Base-by-base conservation (phyloP, 768 basidiomycete species). In the Tremella yokohamensis region DNA sequence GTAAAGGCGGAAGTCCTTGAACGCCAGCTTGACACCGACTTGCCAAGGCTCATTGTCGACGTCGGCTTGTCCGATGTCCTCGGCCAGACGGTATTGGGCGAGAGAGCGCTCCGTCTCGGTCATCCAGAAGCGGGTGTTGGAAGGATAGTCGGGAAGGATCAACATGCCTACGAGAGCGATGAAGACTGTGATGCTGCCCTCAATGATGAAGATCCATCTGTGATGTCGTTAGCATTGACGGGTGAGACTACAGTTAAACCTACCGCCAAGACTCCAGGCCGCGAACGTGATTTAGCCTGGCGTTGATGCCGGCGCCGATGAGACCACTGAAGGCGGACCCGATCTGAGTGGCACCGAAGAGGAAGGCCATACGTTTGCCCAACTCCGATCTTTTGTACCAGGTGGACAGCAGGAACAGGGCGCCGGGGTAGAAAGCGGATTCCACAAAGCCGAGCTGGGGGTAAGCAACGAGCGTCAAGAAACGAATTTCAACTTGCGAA, bases 101-200 rank as follows among this genome's bases (percentile, higher is more conserved):
- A 53, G 59, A n/a, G 68, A 67, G 40, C 49, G 58, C 63, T 74
- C 65, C 12, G 57, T 53, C 25, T 54, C 59, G 25, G 56, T 68
- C 29, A 94, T 78, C 25, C 85, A 83, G 2, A 34, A 34, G 29
- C 88, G 86, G 67, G 90, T 87, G 42, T 90, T 84, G 47, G 82
- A 74, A 1, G 91, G 90, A 69, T 91, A 89, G 77, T 91, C 81
- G 12, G 90, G 89, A 76, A 74, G 64, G 63, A 69, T 64, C 13
- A 62, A 54, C 22, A 61, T 54, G 52, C 69, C 65, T 45, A 70
- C 59, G 45, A 64, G 39, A 15, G 56, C 64, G 26, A 64, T 53
- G 19, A 40, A 49, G 18, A 63, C 63, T 13, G 58, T 63, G 45
- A 25, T 18, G 20, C n/a, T 22, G 40, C 61, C 58, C 47, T 65